phyloP scores from a whole-genome alignment of 352 stramenopile species.

The Phytophthora sp. region DNA sequence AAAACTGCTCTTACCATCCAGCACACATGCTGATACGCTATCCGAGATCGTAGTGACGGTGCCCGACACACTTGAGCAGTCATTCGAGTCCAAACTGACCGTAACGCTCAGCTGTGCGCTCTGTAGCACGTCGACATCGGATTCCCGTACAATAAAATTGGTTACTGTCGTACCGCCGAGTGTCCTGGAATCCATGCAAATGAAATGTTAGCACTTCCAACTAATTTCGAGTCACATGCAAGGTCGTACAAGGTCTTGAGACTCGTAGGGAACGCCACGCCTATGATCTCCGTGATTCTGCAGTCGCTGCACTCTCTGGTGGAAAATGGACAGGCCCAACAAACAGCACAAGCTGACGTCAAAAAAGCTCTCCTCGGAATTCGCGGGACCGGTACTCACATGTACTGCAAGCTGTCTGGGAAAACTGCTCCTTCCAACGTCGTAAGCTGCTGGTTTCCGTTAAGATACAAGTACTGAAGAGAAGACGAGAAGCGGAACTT shows the following conservation, averaged over 20 bases:
- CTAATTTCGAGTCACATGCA: too few relatives aligned
- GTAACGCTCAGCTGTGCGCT: conserved; percentile 32
- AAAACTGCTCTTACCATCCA: conserved; percentile 40
- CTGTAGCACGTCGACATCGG: conserved; percentile 38
- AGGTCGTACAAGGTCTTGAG: conserved; percentile 45
- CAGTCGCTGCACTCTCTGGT: conserved; percentile 38
- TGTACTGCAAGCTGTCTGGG: conserved; percentile 42
- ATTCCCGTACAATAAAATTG: conserved; percentile 42
- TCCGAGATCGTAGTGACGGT: conserved; percentile 26
- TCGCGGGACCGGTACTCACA: conserved; percentile 12
- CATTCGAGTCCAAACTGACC: conserved; percentile 19
- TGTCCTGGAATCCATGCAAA: conserved; percentile 17
- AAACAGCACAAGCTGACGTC: conserved; percentile 8
- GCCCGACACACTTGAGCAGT: conserved; percentile 25
- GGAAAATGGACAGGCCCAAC: conserved; percentile 4
- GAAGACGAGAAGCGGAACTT: conserved; percentile 35
- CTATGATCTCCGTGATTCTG: conserved; percentile 29
- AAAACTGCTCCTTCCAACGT: conserved; percentile 51
- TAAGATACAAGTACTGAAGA: conserved; percentile 40
- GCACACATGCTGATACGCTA: conserved; percentile 31
- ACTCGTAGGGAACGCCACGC: conserved; percentile 31
- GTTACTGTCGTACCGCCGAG: conserved; percentile 32
- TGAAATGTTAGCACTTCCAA: conserved; percentile 12
- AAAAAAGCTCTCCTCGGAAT: background rate
- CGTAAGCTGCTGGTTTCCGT: conserved; percentile 48